Evolutionary conservation across 2,329 filamentous ascomycete species (phyloP).

Genomic region (Neoscytalidium dimidiatum): DNA sequence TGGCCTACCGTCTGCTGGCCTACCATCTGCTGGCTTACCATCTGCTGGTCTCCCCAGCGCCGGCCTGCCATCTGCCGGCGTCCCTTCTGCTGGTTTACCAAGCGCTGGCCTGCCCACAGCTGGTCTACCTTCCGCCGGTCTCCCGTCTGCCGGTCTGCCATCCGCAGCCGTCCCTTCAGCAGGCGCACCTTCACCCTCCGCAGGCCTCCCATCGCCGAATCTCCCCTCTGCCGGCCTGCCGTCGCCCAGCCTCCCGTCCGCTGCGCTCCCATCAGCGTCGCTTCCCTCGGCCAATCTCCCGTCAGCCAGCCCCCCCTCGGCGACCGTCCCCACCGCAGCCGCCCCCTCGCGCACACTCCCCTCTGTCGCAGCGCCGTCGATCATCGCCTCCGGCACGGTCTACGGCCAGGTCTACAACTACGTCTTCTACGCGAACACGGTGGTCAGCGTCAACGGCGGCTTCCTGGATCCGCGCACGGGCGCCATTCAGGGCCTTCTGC

Average conservation of each 20-base stretch:
- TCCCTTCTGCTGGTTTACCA: background rate
- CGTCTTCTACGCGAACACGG: conserved; percentile 18
- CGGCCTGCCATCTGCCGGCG: background rate
- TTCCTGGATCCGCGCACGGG: conserved; percentile 17
- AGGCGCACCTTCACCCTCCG: background rate
- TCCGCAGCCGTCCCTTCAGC: background rate
- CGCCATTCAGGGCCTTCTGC: conserved; percentile 9
- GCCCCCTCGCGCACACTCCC: background rate
- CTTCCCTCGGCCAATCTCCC: background rate
- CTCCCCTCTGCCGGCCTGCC: background rate
- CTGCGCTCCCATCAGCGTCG: background rate
- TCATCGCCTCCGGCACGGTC: conserved; percentile 14
- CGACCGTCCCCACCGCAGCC: background rate
- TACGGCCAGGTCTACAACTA: conserved; percentile 20
- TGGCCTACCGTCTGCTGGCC: background rate
- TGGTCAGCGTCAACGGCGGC: conserved; percentile 15
- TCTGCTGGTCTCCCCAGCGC: background rate
- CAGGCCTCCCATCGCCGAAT: background rate
- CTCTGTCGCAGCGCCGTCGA: background rate
- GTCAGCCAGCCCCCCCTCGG: background rate
- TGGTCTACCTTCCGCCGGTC: fast-evolving
- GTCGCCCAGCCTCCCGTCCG: background rate
- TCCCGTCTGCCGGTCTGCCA: background rate
- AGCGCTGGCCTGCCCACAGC: background rate
- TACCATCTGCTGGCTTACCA: background rate